Evolutionary conservation across 2,329 filamentous ascomycete genomes (phyloP).

Genomic region (Aspergillus brunneoviolaceus): DNA sequence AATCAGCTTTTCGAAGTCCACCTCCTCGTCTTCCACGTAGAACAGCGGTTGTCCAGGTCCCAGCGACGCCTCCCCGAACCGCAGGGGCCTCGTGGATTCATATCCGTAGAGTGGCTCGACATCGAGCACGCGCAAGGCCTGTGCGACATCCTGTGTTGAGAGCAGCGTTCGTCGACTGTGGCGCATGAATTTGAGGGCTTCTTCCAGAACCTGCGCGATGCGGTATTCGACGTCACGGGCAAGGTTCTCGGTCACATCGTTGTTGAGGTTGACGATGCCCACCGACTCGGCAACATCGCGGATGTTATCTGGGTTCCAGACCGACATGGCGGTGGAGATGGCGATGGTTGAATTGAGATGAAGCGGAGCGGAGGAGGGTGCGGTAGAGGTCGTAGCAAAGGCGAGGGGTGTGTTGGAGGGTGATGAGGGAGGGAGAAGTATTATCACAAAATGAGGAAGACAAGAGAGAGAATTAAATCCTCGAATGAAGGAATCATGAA

Average conservation of each 20-base stretch:
- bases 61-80: slow-evolving; percentile 90
- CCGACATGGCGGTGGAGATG: slow-evolving; percentile 49
- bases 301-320: slow-evolving; percentile 97
- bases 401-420: background rate
- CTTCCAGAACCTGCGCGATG: slow-evolving; percentile 87
- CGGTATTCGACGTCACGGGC: slow-evolving; percentile 95
- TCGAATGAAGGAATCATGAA: background rate
- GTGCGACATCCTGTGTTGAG: slow-evolving; percentile 83
- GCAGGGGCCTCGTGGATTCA: slow-evolving; percentile 82
- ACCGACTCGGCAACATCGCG: slow-evolving; percentile 95
- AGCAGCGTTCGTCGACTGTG: slow-evolving; percentile 82
- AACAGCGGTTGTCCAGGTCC: slow-evolving; percentile 92
- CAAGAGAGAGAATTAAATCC: too few species aligned
- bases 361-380: slow-evolving; percentile 7
- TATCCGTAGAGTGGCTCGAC: slow-evolving; percentile 96
- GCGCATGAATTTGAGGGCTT: slow-evolving; percentile 95
- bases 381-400: slow-evolving; percentile 4
- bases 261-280: slow-evolving; percentile 75
- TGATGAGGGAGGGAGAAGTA: too few species aligned
- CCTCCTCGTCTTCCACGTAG: slow-evolving; percentile 97
- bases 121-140: slow-evolving; percentile 81
- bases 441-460: background rate
- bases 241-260: slow-evolving; percentile 83
- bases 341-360: background rate
- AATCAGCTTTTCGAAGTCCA: slow-evolving; percentile 98